These are phyloP conservation scores for Colletotrichum salicis DNA, from an alignment of 2,329 filamentous ascomycete species.

Conservation along the genomic window DNA sequence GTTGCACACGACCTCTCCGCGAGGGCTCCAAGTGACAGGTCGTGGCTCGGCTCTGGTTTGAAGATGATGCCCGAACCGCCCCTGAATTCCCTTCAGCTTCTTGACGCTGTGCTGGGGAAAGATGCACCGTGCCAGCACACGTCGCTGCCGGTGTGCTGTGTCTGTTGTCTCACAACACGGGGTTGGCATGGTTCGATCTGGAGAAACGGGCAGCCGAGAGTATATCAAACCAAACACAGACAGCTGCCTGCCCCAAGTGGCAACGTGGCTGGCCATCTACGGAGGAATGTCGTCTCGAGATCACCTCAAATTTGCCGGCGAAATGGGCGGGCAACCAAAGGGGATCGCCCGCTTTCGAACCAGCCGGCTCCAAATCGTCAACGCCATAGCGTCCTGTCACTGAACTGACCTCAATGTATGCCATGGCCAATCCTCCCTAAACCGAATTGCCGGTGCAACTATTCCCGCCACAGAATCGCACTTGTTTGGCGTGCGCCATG, in stretches of 20 bases:
- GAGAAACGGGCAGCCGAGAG: neutral
- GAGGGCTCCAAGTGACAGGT: conserved; percentile 13
- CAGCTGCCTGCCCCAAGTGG: conserved; percentile 6
- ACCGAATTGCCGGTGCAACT: conserved; percentile 3
- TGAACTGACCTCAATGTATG: neutral
- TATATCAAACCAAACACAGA: conserved; percentile 4
- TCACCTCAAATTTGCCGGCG: conserved; percentile 5
- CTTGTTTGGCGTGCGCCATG: conserved; percentile 17
- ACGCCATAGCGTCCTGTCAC: conserved; percentile 7
- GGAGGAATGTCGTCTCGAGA: conserved; percentile 7
- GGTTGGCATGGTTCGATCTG: conserved; percentile 5
- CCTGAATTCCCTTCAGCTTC: conserved; percentile 1
- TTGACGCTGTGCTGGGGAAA: neutral
- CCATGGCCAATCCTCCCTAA: neutral
- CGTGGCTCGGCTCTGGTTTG: conserved; percentile 20
- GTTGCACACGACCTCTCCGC: conserved; percentile 8
- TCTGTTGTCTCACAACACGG: conserved; percentile 15
- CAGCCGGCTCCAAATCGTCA: conserved; percentile 1
- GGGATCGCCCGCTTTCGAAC: neutral
- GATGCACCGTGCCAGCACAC: conserved; percentile 1
- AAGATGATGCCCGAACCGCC: neutral
- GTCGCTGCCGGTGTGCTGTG: neutral
- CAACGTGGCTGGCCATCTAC: conserved; percentile 15
- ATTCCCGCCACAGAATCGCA: conserved; percentile 11
- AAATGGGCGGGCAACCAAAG: neutral